phyloP scores from a whole-genome alignment of 768 basidiomycete species.

The Tricholoma furcatifolium region DNA sequence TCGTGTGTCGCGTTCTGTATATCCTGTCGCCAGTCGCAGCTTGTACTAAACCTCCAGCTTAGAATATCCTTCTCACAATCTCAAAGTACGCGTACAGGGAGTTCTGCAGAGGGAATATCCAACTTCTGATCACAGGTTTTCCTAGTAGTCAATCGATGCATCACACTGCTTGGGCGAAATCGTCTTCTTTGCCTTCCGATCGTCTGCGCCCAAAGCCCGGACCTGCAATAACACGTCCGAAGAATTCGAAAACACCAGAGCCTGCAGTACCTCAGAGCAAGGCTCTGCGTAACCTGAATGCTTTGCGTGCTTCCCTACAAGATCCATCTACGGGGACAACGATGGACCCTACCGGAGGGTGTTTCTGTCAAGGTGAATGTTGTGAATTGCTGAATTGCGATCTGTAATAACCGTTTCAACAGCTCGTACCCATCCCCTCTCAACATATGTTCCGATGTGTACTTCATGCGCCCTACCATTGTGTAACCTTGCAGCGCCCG shows the following conservation, averaged over 20 bases:
- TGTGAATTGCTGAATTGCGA: background rate
- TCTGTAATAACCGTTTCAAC: background rate
- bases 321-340: conserved; percentile 28
- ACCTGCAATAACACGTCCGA: conserved; percentile 24
- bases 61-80: no score
- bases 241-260: conserved; percentile 30
- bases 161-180: conserved; percentile 43
- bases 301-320: conserved; percentile 38
- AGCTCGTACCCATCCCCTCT: conserved; percentile 63
- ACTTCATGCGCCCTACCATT: conserved; percentile 60
- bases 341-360: conserved; percentile 59
- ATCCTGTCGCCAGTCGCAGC: no score
- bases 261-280: conserved; percentile 42
- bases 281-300: conserved; percentile 47
- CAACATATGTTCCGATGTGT: conserved; percentile 55
- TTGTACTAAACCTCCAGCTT: no score
- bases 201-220: conserved; percentile 38
- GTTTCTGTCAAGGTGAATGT: conserved; percentile 63
- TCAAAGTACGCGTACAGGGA: no score
- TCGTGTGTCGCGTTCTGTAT: no score
- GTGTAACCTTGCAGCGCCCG: conserved; percentile 55
- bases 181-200: conserved; percentile 55
- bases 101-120: no score
- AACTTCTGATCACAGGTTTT: no score
- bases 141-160: conserved; percentile 25